A percentile compares a stretch with the other conserved stretches of the same genome.
These are phyloP conservation scores for Trametes villosa DNA, from an alignment of 768 basidiomycete species.

Conservation along the genomic window DNA sequence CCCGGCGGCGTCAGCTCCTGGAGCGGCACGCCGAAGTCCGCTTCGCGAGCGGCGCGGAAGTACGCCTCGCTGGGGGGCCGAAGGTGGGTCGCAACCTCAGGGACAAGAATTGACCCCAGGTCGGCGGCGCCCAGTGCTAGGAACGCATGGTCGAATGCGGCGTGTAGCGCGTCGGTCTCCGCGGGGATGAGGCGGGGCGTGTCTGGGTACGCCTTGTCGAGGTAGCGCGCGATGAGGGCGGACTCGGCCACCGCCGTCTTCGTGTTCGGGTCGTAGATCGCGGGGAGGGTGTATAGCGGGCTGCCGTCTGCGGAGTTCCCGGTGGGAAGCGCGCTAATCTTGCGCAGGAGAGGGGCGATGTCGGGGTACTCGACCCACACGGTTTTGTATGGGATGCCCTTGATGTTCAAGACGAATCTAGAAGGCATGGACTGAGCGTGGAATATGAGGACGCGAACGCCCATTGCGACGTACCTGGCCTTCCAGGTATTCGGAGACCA, in stretches of 20 bases:
- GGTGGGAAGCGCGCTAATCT: conserved; percentile 25
- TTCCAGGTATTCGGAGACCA: conserved; percentile 32
- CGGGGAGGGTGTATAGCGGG: conserved; percentile 32
- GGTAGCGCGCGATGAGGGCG: conserved; percentile 33
- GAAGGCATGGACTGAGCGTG: not conserved
- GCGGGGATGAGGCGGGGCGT: conserved; percentile 40
- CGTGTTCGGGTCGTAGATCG: conserved; percentile 36
- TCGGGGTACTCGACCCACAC: conserved; percentile 59
- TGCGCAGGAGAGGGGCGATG: conserved; percentile 42
- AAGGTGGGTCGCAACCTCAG: conserved; percentile 29
- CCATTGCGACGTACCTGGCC: not conserved
- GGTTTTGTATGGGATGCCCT: too few species aligned
- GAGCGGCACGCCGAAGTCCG: conserved; percentile 37
- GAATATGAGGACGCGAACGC: not conserved
- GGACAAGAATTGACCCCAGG: conserved; percentile 12
- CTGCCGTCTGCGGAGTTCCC: conserved; percentile 13
- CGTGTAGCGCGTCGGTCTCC: conserved; percentile 35
- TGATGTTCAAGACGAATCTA: conserved; percentile 42
- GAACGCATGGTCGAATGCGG: conserved; percentile 9
- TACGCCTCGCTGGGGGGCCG: conserved; percentile 41
- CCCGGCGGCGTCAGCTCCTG: conserved; percentile 35
- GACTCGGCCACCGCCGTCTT: conserved; percentile 2
- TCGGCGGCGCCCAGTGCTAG: not conserved
- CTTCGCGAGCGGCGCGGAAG: conserved; percentile 44
- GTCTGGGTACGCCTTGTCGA: conserved; percentile 35